Percentiles rank a stretch among this genome's conserved stretches.
phyloP scores from a whole-genome alignment of 164 flowering plant species.

The grape (Vitis vinifera) region DNA sequence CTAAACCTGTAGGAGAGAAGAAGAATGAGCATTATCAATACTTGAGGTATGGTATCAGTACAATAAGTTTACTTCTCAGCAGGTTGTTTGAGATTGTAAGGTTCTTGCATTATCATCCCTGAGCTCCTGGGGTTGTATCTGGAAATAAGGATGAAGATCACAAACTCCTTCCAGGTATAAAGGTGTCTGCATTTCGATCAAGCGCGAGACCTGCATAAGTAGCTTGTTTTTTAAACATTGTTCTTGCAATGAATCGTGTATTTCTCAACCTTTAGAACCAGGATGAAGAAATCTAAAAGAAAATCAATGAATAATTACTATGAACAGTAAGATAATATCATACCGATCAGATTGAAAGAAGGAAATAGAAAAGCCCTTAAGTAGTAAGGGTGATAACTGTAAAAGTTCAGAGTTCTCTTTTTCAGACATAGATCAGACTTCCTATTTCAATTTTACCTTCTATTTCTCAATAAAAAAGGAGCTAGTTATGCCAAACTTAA shows the following conservation, averaged over 20 bases:
- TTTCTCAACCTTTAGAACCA: no score
- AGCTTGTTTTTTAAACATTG: background rate
- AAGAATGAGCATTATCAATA: background rate
- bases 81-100: slow-evolving; percentile 12
- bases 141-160: slow-evolving; percentile 70
- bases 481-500: no score
- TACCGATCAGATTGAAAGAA: no score
- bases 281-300: background rate
- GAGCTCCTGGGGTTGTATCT: slow-evolving; percentile 20
- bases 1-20: background rate
- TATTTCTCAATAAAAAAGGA: no score
- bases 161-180: slow-evolving; percentile 71
- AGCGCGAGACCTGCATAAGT: slow-evolving; percentile 68
- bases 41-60: background rate
- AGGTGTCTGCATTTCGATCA: slow-evolving; percentile 95
- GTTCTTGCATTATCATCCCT: slow-evolving; percentile 8
- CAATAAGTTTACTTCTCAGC: background rate
- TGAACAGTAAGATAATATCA: no score
- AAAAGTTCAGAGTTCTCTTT: no score
- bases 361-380: no score
- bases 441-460: no score
- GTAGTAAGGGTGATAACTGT: no score
- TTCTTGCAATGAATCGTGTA: background rate
- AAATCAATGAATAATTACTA: background rate
- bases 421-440: no score